Percentiles rank a stretch among this genome's conserved stretches.
phyloP scores from a whole-genome alignment of 2,329 filamentous ascomycete species.

The Byssothecium circinans region DNA sequence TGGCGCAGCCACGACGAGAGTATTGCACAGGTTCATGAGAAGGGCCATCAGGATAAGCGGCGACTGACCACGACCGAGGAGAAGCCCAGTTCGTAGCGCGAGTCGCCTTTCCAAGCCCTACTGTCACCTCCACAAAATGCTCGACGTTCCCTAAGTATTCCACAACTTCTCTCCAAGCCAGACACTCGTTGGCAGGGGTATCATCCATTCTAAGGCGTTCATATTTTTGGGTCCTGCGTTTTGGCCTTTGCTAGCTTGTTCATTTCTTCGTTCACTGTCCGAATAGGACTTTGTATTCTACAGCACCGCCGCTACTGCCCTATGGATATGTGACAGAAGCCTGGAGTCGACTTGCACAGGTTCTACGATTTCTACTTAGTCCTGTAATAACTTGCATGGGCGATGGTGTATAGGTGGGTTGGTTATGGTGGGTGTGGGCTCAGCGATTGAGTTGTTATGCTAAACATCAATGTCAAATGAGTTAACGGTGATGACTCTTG shows the following conservation, averaged over 20 bases:
- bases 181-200: too few relatives aligned
- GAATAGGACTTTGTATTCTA: not conserved
- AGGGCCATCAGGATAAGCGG: conserved; percentile 56
- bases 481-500: conserved; percentile 5
- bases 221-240: not conserved
- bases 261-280: not conserved
- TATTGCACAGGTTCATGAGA: conserved; percentile 90
- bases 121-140: not conserved
- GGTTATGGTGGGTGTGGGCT: not conserved
- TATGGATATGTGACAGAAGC: too few relatives aligned
- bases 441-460: not conserved
- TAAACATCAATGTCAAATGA: conserved; percentile 8
- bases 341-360: too few relatives aligned
- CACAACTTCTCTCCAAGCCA: not conserved
- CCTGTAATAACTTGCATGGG: too few relatives aligned
- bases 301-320: conserved; percentile 5
- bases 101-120: not conserved
- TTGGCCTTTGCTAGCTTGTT: conserved; percentile 1
- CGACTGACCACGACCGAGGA: conserved; percentile 43
- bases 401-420: not conserved
- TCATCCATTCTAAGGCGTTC: too few relatives aligned
- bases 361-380: too few relatives aligned
- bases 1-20: conserved; percentile 97
- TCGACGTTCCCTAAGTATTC: not conserved
- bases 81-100: conserved; percentile 29